Base-by-base conservation (phyloP, 116 monocot species). In the Cymodocea nodosa region DNA sequence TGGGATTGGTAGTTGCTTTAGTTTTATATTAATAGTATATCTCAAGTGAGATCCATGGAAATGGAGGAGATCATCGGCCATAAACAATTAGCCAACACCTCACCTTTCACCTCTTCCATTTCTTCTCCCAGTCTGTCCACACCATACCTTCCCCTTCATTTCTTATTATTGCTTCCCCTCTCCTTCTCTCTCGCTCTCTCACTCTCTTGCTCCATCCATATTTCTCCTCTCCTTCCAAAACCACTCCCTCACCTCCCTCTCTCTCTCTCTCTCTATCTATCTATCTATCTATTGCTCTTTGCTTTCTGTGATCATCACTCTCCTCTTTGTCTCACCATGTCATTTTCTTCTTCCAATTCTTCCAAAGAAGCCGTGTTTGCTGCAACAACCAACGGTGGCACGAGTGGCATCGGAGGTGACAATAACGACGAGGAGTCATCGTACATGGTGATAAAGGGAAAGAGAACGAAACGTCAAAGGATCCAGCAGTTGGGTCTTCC, bases 391-490 rank as follows among this genome's bases (percentile, higher is more conserved):
- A 23, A 18, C 4, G 60, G 40, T 8, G 48, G 18, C 5, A 40
- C 6, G 15, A 14, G 15, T 9, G 64, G 40, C 22, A 23, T 10
- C 11, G 50, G 20, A 0, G 15, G 23, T 13, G 64, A 64, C n/a
- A 20, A 54, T 16, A 54, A 17, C 23, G 64, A 64, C 23, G 64
- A 22, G 10, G 49, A 50, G 14, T 20, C 22, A 3, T 64, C 24
- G 50, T 5, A 23, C 50, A 40, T 51, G 10, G 64, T 50, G 0
- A 23, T 50, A 15, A 81, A 81, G 52, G 53, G 77, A 22, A 77
- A 74, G 74, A 56, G 81, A 6, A 81, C 77, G 3, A 81, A 71
- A 74, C 60, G 81, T 48, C 60, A 57, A 18, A 68, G 76, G 52
- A 12, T 48, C 10, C 44, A 15, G 19, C 19, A 50, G 15, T 23